Conservation (phyloP, 805 yeast species). For the Metschnikowia arizonensis region DNA sequence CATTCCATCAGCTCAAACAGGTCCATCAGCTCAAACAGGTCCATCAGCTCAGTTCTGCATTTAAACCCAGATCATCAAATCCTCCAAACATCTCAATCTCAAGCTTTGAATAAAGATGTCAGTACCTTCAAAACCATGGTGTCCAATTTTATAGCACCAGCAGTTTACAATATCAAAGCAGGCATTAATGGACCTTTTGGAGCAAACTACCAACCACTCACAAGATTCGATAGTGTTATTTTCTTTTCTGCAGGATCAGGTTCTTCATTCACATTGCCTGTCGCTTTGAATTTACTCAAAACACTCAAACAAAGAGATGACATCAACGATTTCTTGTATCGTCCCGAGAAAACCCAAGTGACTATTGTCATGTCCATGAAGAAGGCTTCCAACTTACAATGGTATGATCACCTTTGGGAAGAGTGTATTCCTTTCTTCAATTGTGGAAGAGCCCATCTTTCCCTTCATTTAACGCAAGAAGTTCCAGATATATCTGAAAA, state of each 20-base stretch:
- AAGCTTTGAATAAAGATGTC: slow-evolving; percentile 8
- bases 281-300: slow-evolving; percentile 38
- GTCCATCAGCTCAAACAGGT: too few relatives aligned
- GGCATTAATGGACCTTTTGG: slow-evolving; percentile 47
- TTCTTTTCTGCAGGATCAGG: slow-evolving; percentile 46
- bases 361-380: slow-evolving; percentile 34
- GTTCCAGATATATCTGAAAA: slow-evolving; percentile 6
- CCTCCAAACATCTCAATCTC: too few relatives aligned
- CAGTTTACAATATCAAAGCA: slow-evolving; percentile 28
- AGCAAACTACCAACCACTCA: slow-evolving; percentile 37
- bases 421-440: slow-evolving; percentile 25
- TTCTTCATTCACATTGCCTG: slow-evolving; percentile 43
- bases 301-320: slow-evolving; percentile 24
- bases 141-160: slow-evolving; percentile 6
- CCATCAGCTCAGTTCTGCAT: too few relatives aligned
- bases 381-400: slow-evolving; percentile 22
- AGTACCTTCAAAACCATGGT: slow-evolving; percentile 4
- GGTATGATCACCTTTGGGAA: slow-evolving; percentile 36
- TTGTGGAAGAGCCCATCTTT: slow-evolving; percentile 22
- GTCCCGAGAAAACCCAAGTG: slow-evolving; percentile 28
- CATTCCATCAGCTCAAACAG: neutral
- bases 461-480: slow-evolving; percentile 30
- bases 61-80: too few relatives aligned
- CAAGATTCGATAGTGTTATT: slow-evolving; percentile 37
- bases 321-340: slow-evolving; percentile 28